Conservation (phyloP, 2,329 filamentous ascomycete species). For the Colletotrichum sp. region DNA sequence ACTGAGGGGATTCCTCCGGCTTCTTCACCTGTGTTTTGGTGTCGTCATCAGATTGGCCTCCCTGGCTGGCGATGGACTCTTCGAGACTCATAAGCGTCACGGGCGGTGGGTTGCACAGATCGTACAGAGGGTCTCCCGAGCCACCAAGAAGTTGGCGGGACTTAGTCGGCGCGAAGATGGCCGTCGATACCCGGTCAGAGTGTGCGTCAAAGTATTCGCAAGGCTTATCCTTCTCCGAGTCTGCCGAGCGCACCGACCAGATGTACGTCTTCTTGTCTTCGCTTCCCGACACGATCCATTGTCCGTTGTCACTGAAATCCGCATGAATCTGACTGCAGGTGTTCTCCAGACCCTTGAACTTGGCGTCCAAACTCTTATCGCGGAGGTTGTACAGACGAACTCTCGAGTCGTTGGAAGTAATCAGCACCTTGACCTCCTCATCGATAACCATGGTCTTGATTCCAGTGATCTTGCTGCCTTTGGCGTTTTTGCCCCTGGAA, state of each 20-base stretch:
- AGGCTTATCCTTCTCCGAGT: conserved; percentile 78
- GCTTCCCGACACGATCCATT: conserved; percentile 89
- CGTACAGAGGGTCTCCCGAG: conserved; percentile 92
- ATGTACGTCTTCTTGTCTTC: conserved; percentile 91
- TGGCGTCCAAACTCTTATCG: conserved; percentile 84
- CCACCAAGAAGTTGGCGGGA: conserved; percentile 78
- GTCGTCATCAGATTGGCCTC: conserved; percentile 40
- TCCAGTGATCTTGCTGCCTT: conserved; percentile 96
- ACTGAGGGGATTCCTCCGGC: conserved; percentile 75
- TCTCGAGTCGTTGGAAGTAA: conserved; percentile 95
- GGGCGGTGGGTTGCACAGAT: conserved; percentile 93
- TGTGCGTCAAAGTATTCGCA: conserved; percentile 93
- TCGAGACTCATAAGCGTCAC: conserved; percentile 79
- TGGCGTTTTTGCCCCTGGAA: conserved; percentile 89
- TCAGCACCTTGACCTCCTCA: conserved; percentile 79
- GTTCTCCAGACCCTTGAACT: conserved; percentile 92
- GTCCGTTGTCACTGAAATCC: conserved; percentile 83
- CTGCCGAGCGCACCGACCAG: conserved; percentile 72
- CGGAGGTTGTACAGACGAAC: conserved; percentile 87
- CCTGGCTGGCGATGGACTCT: conserved; percentile 56
- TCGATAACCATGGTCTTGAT: conserved; percentile 76
- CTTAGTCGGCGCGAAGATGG: conserved; percentile 80
- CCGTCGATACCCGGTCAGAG: conserved; percentile 85
- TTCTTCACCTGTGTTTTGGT: conserved; percentile 36
- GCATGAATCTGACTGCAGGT: conserved; percentile 89